Base-by-base conservation (phyloP, 345 rosid species). In the Rhodamnia argentea region DNA sequence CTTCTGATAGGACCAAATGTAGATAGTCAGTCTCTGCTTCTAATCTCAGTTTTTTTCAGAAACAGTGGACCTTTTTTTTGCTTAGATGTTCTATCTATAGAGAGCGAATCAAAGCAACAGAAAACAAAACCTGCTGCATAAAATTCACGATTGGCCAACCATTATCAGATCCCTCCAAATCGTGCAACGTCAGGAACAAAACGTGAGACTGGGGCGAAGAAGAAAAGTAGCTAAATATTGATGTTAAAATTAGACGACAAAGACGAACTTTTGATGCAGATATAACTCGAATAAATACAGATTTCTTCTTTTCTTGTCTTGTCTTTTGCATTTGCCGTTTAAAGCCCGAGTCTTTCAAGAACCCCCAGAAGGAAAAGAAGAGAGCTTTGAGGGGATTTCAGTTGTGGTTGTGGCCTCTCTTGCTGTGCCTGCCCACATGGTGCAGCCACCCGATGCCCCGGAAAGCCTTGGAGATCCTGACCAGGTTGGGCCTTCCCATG, bases 361-460 rank as follows among this genome's bases (percentile, higher is more conserved):
- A 70, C 26, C 81, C 81, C 81, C 9, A 47, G 37, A 64, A 60
- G 27, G 22, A 9, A 16, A 5, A 5, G 42, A 70, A 70, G 24
- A 9, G 47, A 32, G 24, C 44, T 50, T 50, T 10, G 44, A 18
- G 10, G 78, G 37, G 32, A 27, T 62, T 15, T 70, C 78, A 70
- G 78, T 70, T 16, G 78, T 70, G 37, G 78, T 70, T 16, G 78
- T 70, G 37, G 24, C 88, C 85, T 87, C 92, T 93, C 94, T 95
- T 93, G 86, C 44, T 32, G 47, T 32, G 78, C 78, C 87, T 96
- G 78, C 88, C 83, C 23, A 90, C 93, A 89, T 90, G 92, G 88
- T 95, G 96, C 90, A 95, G 86, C 92, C 95, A 87, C 86, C 98
- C 96, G 87, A 96, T 44, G 29, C 98, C 98, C 90, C 92, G 93